Evolutionary conservation across 2,329 filamentous ascomycete genomes (phyloP), one percentile per base, ranked within the genome.

Genomic region (Chaetomium globosum): DNA sequence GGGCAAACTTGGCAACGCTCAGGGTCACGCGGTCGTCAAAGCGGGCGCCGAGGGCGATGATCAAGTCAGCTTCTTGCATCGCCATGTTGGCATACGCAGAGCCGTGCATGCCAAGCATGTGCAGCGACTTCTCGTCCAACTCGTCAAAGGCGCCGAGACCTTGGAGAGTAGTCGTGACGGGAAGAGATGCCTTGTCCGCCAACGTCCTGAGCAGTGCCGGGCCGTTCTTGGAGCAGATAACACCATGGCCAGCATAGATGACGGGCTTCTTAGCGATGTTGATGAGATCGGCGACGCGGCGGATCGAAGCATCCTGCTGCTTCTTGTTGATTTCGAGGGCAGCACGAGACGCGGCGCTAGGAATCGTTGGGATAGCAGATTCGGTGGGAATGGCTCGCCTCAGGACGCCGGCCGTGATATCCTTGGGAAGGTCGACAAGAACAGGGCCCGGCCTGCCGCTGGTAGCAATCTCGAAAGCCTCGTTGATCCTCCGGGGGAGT

Each of bases 51-150:
- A 99, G 87, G 61, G 94, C 94, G 73, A 99, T 92, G 77, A 99
- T 95, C 68, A 99, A 83, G 80, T 99, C 95, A 16, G 95, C 91
- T 77, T 97, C 91, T 79, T 99, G 94, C 82, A 99, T 97, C 19
- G 95, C 88, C 90, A 97, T 92, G 82, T 99, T 99, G 76, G 95
- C 95, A 75, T 96, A 99, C 8, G 93, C 93, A 9, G 93, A 90
- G 67, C 95, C 95, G 82, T 98, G 94, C 95, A 98, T 98, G 70
- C 95, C 95, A 33, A 98, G 87, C 95, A 99, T 99, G 81, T 98
- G 93, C 59, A 98, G 85, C 53, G 93, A 90, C 85, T 97, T 97
- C 71, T 92, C 87, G 74, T 98, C 92, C 13, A 95, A 85, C 81
- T 98, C 95, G 74, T 98, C 93, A 71, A 90, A 98, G 26, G 87